Conservation (phyloP, 495 filamentous ascomycete species). For the Penicillium simplicissimum region DNA sequence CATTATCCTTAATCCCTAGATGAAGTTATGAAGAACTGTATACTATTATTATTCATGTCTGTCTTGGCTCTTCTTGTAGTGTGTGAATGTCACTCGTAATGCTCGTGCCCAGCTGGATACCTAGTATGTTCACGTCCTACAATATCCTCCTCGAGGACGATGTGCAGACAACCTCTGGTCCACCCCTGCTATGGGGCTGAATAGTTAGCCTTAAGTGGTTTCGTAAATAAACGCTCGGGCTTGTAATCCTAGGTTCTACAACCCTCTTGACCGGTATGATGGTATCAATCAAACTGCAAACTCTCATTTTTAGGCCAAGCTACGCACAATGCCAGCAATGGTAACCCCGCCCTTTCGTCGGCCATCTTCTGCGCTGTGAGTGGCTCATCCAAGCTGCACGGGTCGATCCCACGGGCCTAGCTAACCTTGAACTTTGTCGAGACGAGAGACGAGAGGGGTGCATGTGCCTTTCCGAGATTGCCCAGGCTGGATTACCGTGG, state of each 20-base stretch:
- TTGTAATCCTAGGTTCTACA: not conserved
- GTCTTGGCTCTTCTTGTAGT: not conserved
- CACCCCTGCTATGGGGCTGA: too few relatives aligned
- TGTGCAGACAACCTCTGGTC: too few relatives aligned
- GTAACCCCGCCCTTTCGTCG: not conserved
- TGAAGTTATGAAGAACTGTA: conserved; percentile 35
- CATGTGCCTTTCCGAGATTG: conserved; percentile 7
- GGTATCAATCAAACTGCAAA: not conserved
- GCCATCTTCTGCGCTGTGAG: not conserved
- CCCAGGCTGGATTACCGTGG: not conserved
- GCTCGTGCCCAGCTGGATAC: not conserved
- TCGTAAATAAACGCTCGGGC: too few relatives aligned
- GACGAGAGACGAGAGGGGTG: too few relatives aligned
- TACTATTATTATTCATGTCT: conserved; percentile 17
- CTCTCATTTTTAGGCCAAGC: not conserved
- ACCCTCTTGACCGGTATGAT: not conserved
- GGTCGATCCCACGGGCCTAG: conserved; percentile 8
- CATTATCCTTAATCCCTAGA: conserved; percentile 34
- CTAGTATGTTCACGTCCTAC: too few relatives aligned
- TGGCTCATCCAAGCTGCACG: conserved; percentile 3
- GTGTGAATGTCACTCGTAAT: not conserved
- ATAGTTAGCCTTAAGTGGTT: too few relatives aligned
- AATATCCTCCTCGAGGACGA: too few relatives aligned
- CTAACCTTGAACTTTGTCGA: too few relatives aligned
- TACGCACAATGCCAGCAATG: not conserved